These are phyloP conservation scores for Earliella scabrosa DNA, from an alignment of 1,284 basidiomycete genomes.

Conservation along the genomic window DNA sequence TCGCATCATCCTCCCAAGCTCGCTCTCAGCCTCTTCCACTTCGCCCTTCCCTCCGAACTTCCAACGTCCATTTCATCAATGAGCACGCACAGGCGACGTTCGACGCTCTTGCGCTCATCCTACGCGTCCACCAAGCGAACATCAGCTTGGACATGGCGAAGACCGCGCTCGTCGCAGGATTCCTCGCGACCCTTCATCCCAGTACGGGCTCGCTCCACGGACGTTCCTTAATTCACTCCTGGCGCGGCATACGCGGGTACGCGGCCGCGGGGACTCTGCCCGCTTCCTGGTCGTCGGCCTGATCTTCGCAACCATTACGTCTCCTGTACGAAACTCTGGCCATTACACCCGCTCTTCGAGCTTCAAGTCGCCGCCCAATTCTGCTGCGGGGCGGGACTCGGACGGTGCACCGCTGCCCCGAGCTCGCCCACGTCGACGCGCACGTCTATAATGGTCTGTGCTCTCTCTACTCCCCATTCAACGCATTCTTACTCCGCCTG, in stretches of 20 bases:
- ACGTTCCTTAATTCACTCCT: conserved; percentile 16
- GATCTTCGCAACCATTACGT: conserved; percentile 19
- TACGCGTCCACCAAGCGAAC: background rate
- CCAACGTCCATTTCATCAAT: background rate
- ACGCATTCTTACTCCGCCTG: background rate
- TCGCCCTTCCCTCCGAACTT: background rate
- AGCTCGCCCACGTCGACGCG: too few relatives aligned
- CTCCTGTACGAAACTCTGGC: conserved; percentile 21
- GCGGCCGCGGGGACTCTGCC: conserved; percentile 6
- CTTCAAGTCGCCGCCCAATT: too few relatives aligned
- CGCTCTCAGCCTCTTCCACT: too few relatives aligned
- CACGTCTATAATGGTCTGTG: background rate
- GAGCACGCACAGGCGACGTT: too few relatives aligned
- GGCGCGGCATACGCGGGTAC: background rate
- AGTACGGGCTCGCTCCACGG: background rate
- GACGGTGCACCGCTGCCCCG: too few relatives aligned
- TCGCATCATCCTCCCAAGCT: background rate
- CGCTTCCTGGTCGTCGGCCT: conserved; percentile 1
- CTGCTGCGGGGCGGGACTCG: background rate
- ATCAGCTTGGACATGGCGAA: background rate
- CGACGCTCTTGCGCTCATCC: background rate
- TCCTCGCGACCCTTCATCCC: background rate
- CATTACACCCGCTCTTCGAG: background rate
- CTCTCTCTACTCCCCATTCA: background rate
- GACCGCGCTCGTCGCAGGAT: background rate